A percentile compares a stretch with the other conserved stretches of the same genome.
These are phyloP conservation scores for Fusarium sulawesiense DNA, from an alignment of 2,329 filamentous ascomycete genomes.

Conservation along the genomic window DNA sequence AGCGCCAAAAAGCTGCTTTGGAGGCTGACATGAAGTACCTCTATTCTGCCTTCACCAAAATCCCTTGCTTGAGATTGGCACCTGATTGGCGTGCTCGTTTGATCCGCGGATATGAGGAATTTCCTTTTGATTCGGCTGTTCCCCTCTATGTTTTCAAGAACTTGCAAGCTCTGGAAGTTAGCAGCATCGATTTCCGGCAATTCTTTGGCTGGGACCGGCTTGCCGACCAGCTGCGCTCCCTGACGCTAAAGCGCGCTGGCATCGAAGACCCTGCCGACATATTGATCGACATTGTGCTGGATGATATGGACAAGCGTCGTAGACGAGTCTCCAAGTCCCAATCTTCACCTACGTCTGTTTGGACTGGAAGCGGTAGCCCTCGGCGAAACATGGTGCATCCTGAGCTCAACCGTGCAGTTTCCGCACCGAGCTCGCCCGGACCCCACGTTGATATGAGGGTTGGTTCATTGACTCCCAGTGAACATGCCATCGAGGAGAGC, in stretches of 20 bases:
- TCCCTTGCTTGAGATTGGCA: constrained; percentile 87
- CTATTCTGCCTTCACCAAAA: constrained; percentile 98
- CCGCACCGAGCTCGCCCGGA: constrained; percentile 73
- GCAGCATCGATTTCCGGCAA: constrained; percentile 94
- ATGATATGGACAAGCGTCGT: constrained; percentile 94
- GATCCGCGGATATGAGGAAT: constrained; percentile 95
- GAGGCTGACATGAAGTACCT: constrained; percentile 93
- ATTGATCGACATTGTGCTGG: constrained; percentile 90
- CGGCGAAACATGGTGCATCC: constrained; percentile 68
- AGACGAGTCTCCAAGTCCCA: constrained; percentile 89
- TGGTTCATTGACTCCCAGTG: constrained; percentile 69
- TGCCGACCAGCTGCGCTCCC: constrained; percentile 88
- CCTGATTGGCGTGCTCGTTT: constrained; percentile 93
- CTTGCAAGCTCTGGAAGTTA: constrained; percentile 90
- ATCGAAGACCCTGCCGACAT: constrained; percentile 92
- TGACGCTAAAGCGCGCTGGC: constrained; percentile 87
- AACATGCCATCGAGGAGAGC: constrained; percentile 59
- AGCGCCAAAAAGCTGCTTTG: constrained; percentile 87
- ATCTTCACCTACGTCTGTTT: constrained; percentile 79
- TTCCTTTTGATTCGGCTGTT: constrained; percentile 96
- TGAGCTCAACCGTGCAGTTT: constrained; percentile 75
- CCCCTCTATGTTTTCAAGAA: constrained; percentile 99
- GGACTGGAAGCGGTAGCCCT: constrained; percentile 68
- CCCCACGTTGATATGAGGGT: constrained; percentile 64
- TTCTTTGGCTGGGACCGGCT: constrained; percentile 98